These are phyloP conservation scores for Pleoardoris graminearum DNA, from an alignment of 2,329 filamentous ascomycete species.

Conservation along the genomic window DNA sequence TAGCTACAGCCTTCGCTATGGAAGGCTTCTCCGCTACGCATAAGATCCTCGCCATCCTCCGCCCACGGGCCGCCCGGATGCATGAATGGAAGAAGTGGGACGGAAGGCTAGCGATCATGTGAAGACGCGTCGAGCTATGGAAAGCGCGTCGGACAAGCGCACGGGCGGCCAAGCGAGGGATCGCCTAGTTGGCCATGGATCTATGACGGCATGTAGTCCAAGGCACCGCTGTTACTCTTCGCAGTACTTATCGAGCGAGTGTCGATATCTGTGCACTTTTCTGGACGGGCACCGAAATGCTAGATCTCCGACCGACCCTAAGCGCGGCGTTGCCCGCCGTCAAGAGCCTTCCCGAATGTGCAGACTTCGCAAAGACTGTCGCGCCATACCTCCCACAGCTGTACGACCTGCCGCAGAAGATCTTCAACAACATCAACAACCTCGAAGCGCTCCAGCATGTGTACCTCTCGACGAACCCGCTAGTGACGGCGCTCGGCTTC, in stretches of 20 bases:
- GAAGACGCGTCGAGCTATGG: conserved; percentile 35
- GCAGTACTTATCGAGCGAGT: not conserved
- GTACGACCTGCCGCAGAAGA: conserved; percentile 47
- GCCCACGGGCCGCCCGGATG: conserved; percentile 1
- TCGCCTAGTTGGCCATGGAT: conserved; percentile 9
- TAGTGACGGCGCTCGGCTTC: conserved; percentile 73
- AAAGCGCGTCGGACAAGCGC: conserved; percentile 24
- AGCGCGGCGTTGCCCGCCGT: conserved; percentile 67
- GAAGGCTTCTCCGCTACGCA: conserved; percentile 89
- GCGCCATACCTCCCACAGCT: conserved; percentile 74
- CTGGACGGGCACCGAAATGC: conserved; percentile 57
- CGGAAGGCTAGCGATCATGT: conserved; percentile 32
- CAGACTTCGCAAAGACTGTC: conserved; percentile 74
- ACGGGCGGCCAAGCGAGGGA: conserved; percentile 19
- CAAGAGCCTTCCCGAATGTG: conserved; percentile 71
- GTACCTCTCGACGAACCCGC: conserved; percentile 84
- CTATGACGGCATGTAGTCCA: conserved; percentile 31
- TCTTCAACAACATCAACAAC: conserved; percentile 62
- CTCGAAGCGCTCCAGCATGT: conserved; percentile 67
- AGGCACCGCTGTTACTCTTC: not conserved
- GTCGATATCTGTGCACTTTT: too few species aligned
- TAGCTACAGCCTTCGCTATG: conserved; percentile 91
- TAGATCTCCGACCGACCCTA: conserved; percentile 29
- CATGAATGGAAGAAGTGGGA: not conserved
- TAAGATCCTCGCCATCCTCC: conserved; percentile 59